Evolutionary conservation across 192 early-diverging fungal genomes (phyloP).

Genomic region (Globomyces pollinis-pini): DNA sequence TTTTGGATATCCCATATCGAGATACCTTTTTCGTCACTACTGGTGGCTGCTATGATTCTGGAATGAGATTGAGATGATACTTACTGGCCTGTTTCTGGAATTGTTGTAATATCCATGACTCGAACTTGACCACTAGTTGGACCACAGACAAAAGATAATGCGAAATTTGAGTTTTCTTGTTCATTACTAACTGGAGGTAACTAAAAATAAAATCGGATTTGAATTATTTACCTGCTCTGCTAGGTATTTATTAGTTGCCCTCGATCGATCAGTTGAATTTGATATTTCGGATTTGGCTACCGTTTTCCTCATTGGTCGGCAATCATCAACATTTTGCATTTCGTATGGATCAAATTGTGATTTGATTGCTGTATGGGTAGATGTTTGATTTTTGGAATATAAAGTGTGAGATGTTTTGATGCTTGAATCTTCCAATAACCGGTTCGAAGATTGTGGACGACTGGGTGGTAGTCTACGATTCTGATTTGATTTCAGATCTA

Average conservation of each 20-base stretch:
- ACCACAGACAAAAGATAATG: slow-evolving; percentile 26
- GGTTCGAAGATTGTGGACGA: too few relatives aligned
- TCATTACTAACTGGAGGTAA: background rate
- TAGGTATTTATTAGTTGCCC: background rate
- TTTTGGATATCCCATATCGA: slow-evolving; percentile 40
- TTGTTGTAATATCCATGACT: slow-evolving; percentile 39
- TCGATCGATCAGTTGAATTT: too few relatives aligned
- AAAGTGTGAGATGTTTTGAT: too few relatives aligned
- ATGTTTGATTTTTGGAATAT: too few relatives aligned
- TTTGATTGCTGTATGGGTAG: too few relatives aligned
- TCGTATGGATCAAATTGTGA: too few relatives aligned
- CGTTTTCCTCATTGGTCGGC: too few relatives aligned
- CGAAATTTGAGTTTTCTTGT: slow-evolving; percentile 25
- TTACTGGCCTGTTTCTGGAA: slow-evolving; percentile 8
- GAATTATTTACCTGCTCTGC: background rate
- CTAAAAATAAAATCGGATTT: slow-evolving; percentile 9
- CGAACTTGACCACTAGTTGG: slow-evolving; percentile 29
- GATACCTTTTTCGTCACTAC: slow-evolving; percentile 37
- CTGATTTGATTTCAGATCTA: background rate
- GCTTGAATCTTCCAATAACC: too few relatives aligned
- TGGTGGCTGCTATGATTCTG: slow-evolving; percentile 35
- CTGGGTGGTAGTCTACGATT: background rate
- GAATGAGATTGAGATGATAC: too few relatives aligned
- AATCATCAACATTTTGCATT: too few relatives aligned
- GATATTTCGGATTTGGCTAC: background rate